Evolutionary conservation across 164 flowering plant species (phyloP).

Genomic region (Liriodendron chinense): DNA sequence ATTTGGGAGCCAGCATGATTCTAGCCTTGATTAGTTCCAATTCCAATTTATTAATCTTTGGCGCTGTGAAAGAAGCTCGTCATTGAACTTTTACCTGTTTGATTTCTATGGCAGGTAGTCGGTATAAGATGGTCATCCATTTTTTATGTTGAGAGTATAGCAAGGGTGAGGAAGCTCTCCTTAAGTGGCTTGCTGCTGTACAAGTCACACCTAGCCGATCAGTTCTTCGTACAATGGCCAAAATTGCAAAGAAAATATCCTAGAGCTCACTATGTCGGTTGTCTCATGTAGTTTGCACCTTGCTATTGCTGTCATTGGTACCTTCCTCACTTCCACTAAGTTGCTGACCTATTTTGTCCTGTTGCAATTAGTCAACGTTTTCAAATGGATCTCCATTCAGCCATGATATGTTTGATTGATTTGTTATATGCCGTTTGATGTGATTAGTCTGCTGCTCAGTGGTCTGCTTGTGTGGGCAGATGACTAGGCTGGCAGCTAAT

Average conservation of each 20-base stretch:
- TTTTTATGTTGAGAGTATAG: constrained; percentile 87
- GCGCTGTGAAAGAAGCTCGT: background rate
- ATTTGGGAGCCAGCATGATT: background rate
- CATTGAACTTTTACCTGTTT: background rate
- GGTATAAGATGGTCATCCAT: constrained; percentile 83
- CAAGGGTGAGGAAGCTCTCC: constrained; percentile 81
- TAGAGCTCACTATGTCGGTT: constrained; percentile 69
- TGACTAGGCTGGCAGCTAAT: background rate
- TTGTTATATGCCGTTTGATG: background rate
- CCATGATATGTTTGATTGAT: background rate
- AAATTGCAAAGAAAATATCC: constrained; percentile 72
- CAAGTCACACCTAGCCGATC: constrained; percentile 78
- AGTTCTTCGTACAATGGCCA: constrained; percentile 92
- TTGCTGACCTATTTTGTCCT: background rate
- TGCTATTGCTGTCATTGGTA: constrained; percentile 11
- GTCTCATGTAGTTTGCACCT: constrained; percentile 48
- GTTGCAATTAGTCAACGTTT: background rate
- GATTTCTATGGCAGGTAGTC: constrained; percentile 49
- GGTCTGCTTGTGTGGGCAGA: background rate
- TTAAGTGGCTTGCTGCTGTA: constrained; percentile 87
- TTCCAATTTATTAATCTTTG: background rate
- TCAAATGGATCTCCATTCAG: background rate
- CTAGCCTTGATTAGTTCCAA: background rate
- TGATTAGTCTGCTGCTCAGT: background rate
- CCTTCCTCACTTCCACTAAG: background rate